Evolutionary conservation across 306 rosid genomes (phyloP).

Genomic region (Crotalaria pallida): DNA sequence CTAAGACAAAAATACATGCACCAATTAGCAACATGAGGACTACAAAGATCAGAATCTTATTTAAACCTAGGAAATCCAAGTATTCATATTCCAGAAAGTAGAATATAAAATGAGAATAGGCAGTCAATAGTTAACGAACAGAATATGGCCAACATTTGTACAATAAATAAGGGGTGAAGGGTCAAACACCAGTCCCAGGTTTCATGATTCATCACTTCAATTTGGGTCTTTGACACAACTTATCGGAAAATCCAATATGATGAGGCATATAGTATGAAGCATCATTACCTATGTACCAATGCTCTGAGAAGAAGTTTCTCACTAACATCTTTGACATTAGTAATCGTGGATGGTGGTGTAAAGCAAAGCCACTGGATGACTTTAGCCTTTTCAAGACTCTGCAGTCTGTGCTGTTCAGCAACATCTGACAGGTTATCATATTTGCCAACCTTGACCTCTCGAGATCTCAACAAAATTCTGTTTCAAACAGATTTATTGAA

Average conservation of each 20-base stretch:
- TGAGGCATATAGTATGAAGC: not conserved
- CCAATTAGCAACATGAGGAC: constrained; percentile 14
- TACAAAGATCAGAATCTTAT: constrained; percentile 12
- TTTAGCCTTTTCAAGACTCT: constrained; percentile 91
- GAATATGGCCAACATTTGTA: not conserved
- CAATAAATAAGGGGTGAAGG: not conserved
- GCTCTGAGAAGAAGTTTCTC: constrained; percentile 77
- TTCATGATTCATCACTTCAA: constrained; percentile 17
- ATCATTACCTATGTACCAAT: constrained; percentile 67
- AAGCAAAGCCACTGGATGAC: constrained; percentile 98
- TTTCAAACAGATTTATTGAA: constrained; percentile 27
- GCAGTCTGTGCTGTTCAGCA: constrained; percentile 85
- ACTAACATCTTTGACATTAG: constrained; percentile 61
- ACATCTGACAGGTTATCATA: constrained; percentile 61
- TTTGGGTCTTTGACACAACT: constrained; percentile 5
- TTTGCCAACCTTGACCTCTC: constrained; percentile 69
- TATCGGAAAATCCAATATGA: constrained; percentile 19
- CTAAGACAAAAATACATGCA: not conserved
- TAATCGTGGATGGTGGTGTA: constrained; percentile 89
- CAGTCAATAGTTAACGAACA: not conserved
- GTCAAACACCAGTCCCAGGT: not conserved
- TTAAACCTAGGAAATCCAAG: constrained; percentile 9
- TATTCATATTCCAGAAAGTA: not conserved
- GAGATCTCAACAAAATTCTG: constrained; percentile 91
- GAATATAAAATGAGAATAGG: constrained; percentile 16